Base-by-base conservation (phyloP, 495 filamentous ascomycete genomes). In the Xylaria intraflava region DNA sequence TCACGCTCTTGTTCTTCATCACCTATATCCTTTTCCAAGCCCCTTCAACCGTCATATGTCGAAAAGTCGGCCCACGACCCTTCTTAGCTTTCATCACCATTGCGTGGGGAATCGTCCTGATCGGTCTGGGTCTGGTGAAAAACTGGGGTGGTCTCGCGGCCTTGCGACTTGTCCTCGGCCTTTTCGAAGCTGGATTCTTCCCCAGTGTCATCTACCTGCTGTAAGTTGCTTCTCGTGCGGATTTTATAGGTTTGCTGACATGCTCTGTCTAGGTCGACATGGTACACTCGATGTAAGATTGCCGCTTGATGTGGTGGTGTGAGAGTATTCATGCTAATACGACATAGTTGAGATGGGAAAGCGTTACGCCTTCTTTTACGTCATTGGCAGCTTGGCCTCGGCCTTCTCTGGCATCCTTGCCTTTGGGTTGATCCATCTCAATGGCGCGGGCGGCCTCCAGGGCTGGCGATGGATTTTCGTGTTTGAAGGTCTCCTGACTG, bases 401-500 rank as follows among this genome's bases (percentile, higher is more conserved):
- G 83, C 77, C 0, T 74, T 79, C 58, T 66, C 72, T 1, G 81
- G 82, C 59, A 84, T 86, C 39, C 70, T 86, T 3, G 81, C 83
- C 3, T 85, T 78, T 43, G 83, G 82, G 3, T 49, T 85, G 43
- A 80, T 79, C 70, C 76, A 81, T 45, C 63, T 82, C 60, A 59
- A 77, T 24, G 77, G 77, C 5, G 50, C 62, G 0, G 65, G 68
- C 11, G 76, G 73, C 0, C 55, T 78, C 0, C 55, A 49, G 0
- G 83, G 82, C 19, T 86, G 83, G 83, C 58, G 79, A 52, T 83
- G 80, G 80, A 74, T 77, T 30, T 82, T 83, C 60, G 78, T 83
- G 41, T 70, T 83, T 6, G 76, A 82, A 55, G 78, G 86, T 58
- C 33, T 61, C 14, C 70, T 80, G 31, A 78, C 75, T 8, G 71